Conservation (phyloP, 768 basidiomycete species). For the Lactarius pseudohatsudake region DNA sequence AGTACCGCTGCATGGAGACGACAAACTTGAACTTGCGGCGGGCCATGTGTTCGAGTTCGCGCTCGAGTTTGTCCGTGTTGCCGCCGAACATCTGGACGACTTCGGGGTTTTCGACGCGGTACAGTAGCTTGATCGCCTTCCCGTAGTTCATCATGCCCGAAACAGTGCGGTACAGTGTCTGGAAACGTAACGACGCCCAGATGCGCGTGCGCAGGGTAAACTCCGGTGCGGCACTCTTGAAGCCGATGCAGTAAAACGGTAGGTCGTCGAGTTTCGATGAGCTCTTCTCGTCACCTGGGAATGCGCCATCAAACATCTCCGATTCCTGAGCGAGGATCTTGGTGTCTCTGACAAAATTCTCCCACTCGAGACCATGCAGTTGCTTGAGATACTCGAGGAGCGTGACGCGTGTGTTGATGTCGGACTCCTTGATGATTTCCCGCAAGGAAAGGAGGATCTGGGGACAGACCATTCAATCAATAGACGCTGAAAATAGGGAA, state of each 20-base stretch:
- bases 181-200: conserved; percentile 98
- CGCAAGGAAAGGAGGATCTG: conserved; percentile 92
- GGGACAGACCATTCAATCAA: not conserved
- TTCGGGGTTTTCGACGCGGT: conserved; percentile 99
- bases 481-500: not conserved
- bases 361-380: conserved; percentile 97
- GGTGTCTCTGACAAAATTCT: conserved; percentile 98
- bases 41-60: conserved; percentile 96
- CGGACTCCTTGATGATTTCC: conserved; percentile 98
- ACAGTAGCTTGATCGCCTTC: conserved; percentile 99
- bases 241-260: conserved; percentile 91
- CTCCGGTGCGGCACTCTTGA: conserved; percentile 98
- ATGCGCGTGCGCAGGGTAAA: conserved; percentile 98
- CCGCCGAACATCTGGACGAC: conserved; percentile 97
- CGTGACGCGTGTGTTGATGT: conserved; percentile 92
- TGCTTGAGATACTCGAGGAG: conserved; percentile 98
- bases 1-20: conserved; percentile 98
- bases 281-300: conserved; percentile 78
- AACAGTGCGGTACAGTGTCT: conserved; percentile 97
- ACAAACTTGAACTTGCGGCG: conserved; percentile 99
- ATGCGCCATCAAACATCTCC: conserved; percentile 76
- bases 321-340: conserved; percentile 98
- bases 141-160: conserved; percentile 99
- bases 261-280: conserved; percentile 82
- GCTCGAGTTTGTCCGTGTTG: conserved; percentile 95